Evolutionary conservation across 768 basidiomycete genomes (phyloP).

Genomic region (Boletellus ananiceps): DNA sequence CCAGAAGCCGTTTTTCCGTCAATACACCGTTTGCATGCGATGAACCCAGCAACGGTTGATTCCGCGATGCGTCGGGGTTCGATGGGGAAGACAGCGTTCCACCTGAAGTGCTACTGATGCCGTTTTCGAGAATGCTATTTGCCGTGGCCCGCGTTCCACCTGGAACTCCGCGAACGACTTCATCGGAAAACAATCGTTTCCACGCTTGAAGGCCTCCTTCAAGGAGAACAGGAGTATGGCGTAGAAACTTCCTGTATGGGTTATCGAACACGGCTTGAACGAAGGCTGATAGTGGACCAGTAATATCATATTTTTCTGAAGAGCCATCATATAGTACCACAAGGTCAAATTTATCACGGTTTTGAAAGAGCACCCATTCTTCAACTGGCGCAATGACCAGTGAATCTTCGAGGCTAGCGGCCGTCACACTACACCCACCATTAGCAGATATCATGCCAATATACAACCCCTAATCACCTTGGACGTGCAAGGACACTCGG

Average conservation of each 20-base stretch:
- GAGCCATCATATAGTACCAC: slow-evolving; percentile 79
- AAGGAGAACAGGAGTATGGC: slow-evolving; percentile 75
- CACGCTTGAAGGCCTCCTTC: slow-evolving; percentile 83
- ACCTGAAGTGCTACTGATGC: slow-evolving; percentile 25
- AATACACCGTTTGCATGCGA: slow-evolving; percentile 16
- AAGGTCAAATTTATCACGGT: slow-evolving; percentile 85
- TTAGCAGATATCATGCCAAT: slow-evolving; percentile 7
- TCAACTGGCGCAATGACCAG: slow-evolving; percentile 63
- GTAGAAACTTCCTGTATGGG: slow-evolving; percentile 67
- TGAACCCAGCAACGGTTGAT: slow-evolving; percentile 7
- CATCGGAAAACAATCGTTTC: slow-evolving; percentile 54
- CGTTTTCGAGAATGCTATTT: slow-evolving; percentile 23
- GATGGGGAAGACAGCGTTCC: slow-evolving; percentile 20
- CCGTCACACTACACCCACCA: slow-evolving; percentile 50
- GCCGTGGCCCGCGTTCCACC: slow-evolving; percentile 12
- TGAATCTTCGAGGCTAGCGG: slow-evolving; percentile 65
- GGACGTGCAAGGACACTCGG: slow-evolving; percentile 67
- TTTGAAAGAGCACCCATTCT: slow-evolving; percentile 72
- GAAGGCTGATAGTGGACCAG: slow-evolving; percentile 55
- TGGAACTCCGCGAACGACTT: slow-evolving; percentile 27
- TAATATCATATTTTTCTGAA: slow-evolving; percentile 49
- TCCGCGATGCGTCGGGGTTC: slow-evolving; percentile 12
- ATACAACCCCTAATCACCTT: slow-evolving; percentile 44
- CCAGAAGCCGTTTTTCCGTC: slow-evolving; percentile 15
- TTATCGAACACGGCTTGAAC: slow-evolving; percentile 67